Evolutionary conservation across 2,329 filamentous ascomycete species (phyloP), one percentile per base, ranked within the genome.

Genomic region (Fusarium nanum): DNA sequence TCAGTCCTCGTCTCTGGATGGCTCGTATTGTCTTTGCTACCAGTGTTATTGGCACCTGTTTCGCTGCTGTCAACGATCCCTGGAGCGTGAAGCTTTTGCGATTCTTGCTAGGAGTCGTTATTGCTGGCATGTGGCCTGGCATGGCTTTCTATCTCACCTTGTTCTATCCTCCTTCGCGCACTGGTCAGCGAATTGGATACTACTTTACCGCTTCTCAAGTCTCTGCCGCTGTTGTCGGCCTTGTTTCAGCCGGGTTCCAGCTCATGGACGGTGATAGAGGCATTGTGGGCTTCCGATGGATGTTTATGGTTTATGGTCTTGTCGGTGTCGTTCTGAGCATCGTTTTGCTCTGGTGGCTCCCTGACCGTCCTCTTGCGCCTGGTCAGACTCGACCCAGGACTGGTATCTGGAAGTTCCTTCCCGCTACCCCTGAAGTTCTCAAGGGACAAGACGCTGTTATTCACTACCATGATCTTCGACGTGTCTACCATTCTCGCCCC

Each of bases 131-230:
- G 91, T 97, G 94, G 94, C 94, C 94, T 0, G 94, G 94, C 52
- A 97, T 97, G 94, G 89, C 93, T 12, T 96, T 96, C 79, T 97
- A 97, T 76, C 85, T 97, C 48, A 97, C 94, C 0, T 85, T 97
- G 10, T 97, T 97, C 83, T 97, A 97, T 76, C 94, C 94, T 9
- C 93, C 94, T 0, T 93, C 92, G 8, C 87, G 92, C 14, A 96
- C 92, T 3, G 94, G 92, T 16, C 97, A 96, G 82, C 88, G 94
- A 41, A 97, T 97, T 70, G 94, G 94, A 40, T 88, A 91, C 78
- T 97, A 97, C 82, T 97, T 93, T 78, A 97, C 93, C 3, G 94
- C 94, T 2, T 88, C 93, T 0, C 94, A 97, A 78, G 88, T 97
- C 27, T 97, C 94, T 5, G 94, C 94, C 2, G 92, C 94, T 1